Conservation (phyloP, 495 filamentous ascomycete species). For the Parmelia sp. region DNA sequence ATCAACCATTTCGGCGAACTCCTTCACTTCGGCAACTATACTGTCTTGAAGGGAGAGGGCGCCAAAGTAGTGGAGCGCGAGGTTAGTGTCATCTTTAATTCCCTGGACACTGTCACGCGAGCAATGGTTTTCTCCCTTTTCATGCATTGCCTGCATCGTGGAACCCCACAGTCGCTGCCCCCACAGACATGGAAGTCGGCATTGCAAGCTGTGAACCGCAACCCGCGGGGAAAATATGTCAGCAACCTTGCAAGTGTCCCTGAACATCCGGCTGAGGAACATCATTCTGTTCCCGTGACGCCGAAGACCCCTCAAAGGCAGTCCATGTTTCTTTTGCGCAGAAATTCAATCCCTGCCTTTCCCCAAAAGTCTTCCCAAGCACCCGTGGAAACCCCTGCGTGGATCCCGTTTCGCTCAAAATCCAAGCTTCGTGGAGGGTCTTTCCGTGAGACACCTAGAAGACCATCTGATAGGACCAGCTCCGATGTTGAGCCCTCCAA, state of each 20-base stretch:
- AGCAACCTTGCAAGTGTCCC: slow-evolving; percentile 13
- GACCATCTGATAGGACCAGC: neutral
- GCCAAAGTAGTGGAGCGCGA: slow-evolving; percentile 78
- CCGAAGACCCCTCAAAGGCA: neutral
- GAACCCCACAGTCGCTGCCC: neutral
- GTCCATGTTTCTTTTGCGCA: slow-evolving; percentile 1
- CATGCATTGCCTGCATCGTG: slow-evolving; percentile 1
- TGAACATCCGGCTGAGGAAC: neutral
- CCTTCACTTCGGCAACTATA: slow-evolving; percentile 85
- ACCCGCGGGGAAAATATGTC: neutral
- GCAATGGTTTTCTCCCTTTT: slow-evolving; percentile 10
- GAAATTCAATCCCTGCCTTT: neutral
- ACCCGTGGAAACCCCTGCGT: neutral
- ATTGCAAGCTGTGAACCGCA: neutral
- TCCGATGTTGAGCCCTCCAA: neutral
- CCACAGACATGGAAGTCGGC: neutral
- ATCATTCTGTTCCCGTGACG: neutral
- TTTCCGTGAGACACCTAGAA: neutral
- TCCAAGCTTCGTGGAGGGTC: neutral
- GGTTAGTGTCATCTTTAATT: slow-evolving; percentile 45
- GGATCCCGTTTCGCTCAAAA: neutral
- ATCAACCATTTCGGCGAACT: slow-evolving; percentile 86
- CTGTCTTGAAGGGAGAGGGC: slow-evolving; percentile 77
- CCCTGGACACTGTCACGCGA: slow-evolving; percentile 15
- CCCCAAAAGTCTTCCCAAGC: neutral